Evolutionary conservation across 768 basidiomycete genomes (phyloP), one percentile per base, ranked within the genome.

Genomic region (Russula lepida): DNA sequence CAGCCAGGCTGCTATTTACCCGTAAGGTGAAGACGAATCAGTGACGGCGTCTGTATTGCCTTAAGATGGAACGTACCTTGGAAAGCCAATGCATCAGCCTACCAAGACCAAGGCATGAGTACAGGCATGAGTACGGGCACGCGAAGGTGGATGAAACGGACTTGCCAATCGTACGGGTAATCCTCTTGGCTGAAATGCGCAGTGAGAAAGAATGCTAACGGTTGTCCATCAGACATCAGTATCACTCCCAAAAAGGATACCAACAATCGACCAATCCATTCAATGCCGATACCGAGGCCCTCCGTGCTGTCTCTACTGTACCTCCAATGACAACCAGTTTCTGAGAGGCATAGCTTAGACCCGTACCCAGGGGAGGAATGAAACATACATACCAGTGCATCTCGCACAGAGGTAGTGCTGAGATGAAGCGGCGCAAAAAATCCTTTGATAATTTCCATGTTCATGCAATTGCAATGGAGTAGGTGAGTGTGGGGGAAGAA

Each of bases 1-100:
- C 90, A 93, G 25, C 88, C 86, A 17, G 91, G 91, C 86, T 93
- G 90, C 90, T 92, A 71, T 61, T 67, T 21, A 44, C 51, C 43
- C 58, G 51, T 33, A 44, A 58, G 64, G 50, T 60, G 44, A 54
- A 23, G 19, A 33, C 37, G 32, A 47, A 44, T 32, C 44, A 28
- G 35, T 37, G 25, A 21, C n/a, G 3, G 11, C 13, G 25, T 30
- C 43, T 41, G 19, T 35, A 46, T 32, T 50, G 39, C 25, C 21
- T 21, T 47, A 60, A 53, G 17, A 56, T 65, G 46, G 55, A 43
- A 61, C 72, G 66, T 58, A 84, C 89, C 81, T 92, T 92, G 28
- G 88, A 79, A 50, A 92, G 78, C 91, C 90, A 92, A 68, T 92
- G 88, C 87, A 90, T 89, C 65, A 92, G 71, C 89, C 88, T 90